phyloP scores from a whole-genome alignment of 2,329 filamentous ascomycete genomes.

The Neonectria punicea region DNA sequence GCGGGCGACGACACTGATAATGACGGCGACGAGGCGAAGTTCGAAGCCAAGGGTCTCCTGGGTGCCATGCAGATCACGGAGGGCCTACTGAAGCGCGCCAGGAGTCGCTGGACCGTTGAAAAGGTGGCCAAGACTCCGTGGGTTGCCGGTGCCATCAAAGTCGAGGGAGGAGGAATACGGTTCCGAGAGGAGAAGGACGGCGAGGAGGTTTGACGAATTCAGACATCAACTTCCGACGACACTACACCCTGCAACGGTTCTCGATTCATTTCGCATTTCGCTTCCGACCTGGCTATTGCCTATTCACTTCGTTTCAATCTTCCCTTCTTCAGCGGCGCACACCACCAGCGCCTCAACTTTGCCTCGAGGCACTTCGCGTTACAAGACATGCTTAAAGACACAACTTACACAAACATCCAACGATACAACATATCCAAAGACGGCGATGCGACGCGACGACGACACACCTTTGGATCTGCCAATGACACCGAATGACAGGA shows the following conservation, averaged over 20 bases:
- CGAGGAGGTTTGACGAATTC: constrained; percentile 57
- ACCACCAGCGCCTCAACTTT: constrained; percentile 5
- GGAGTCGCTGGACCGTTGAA: constrained; percentile 79
- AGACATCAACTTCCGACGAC: not conserved
- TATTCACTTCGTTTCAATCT: constrained; percentile 17
- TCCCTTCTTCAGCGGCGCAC: constrained; percentile 12
- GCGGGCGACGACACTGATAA: constrained; percentile 88
- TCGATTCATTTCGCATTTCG: constrained; percentile 8
- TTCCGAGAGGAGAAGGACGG: constrained; percentile 70
- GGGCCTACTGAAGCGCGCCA: constrained; percentile 82
- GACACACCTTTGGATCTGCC: constrained; percentile 15
- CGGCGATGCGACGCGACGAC: constrained; percentile 21
- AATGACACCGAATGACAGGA: constrained; percentile 23
- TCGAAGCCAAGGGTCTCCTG: constrained; percentile 71
- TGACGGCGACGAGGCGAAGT: constrained; percentile 71
- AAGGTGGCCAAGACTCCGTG: constrained; percentile 79
- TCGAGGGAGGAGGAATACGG: constrained; percentile 70
- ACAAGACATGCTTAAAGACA: constrained; percentile 13
- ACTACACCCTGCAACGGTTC: not conserved
- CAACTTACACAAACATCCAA: constrained; percentile 12
- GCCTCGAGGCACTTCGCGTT: constrained; percentile 12
- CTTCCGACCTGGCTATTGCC: constrained; percentile 4
- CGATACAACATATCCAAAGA: constrained; percentile 16
- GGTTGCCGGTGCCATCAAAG: constrained; percentile 78
- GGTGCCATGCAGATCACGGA: constrained; percentile 87